phyloP scores from a whole-genome alignment of 805 yeast genomes.

The Spencermartinsiella europaea region DNA sequence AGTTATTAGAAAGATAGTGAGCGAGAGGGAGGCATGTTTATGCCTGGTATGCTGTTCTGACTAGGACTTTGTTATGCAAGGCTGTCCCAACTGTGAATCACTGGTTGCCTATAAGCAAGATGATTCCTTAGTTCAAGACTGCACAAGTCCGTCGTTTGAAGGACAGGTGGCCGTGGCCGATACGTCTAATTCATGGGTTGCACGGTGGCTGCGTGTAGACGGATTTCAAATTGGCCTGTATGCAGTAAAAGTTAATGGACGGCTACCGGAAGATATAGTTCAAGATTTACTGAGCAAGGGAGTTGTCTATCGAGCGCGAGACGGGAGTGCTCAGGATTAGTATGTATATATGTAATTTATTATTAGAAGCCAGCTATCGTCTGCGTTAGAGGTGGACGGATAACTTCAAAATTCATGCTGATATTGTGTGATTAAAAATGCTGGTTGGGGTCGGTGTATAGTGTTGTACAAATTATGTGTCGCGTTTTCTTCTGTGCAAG shows the following conservation, averaged over 20 bases:
- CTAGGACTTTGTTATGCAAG: slow-evolving; percentile 66
- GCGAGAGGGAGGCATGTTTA: no score
- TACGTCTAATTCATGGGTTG: slow-evolving; percentile 83
- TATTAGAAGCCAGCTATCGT: neutral
- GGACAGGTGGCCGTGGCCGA: slow-evolving; percentile 89
- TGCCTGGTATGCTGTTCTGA: slow-evolving; percentile 1
- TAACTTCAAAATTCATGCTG: no score
- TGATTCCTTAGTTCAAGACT: slow-evolving; percentile 78
- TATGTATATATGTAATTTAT: neutral
- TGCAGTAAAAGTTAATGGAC: slow-evolving; percentile 90
- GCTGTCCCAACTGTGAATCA: slow-evolving; percentile 96
- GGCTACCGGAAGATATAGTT: slow-evolving; percentile 80
- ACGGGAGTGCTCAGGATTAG: slow-evolving; percentile 56
- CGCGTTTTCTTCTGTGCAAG: no score
- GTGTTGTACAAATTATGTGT: no score
- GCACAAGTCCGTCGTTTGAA: slow-evolving; percentile 95
- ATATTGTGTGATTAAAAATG: no score
- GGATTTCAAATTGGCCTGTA: slow-evolving; percentile 80
- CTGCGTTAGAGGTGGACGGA: no score
- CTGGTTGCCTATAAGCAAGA: slow-evolving; percentile 74
- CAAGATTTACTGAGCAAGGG: slow-evolving; percentile 67
- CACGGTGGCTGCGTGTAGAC: slow-evolving; percentile 90
- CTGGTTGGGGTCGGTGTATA: no score
- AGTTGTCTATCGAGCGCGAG: slow-evolving; percentile 88
- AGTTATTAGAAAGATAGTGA: no score